These are phyloP conservation scores for Sarocladiaceae sp. DNA, from an alignment of 2,329 filamentous ascomycete species.

Conservation along the genomic window DNA sequence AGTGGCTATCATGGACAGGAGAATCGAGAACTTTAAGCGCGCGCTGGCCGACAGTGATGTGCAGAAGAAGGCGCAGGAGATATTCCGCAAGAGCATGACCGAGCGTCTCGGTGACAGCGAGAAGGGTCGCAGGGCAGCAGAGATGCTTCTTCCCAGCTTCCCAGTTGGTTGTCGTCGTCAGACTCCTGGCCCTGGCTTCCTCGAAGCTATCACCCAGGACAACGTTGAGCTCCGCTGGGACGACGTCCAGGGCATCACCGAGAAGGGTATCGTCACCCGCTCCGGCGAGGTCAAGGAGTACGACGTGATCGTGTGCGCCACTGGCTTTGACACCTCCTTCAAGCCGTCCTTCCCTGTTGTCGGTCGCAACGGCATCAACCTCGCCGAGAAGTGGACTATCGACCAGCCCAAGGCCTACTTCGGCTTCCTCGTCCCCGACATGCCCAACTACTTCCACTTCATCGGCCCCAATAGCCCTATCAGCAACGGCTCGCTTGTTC, in stretches of 20 bases:
- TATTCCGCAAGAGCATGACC: slow-evolving; percentile 10
- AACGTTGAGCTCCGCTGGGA: slow-evolving; percentile 41
- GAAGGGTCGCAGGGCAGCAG: slow-evolving; percentile 32
- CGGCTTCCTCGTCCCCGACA: slow-evolving; percentile 39
- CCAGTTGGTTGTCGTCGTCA: slow-evolving; percentile 40
- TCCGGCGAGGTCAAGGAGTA: slow-evolving; percentile 39
- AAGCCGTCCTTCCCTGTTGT: slow-evolving; percentile 41
- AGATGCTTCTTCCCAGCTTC: slow-evolving; percentile 39
- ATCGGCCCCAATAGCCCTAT: slow-evolving; percentile 33
- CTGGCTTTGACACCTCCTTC: slow-evolving; percentile 47
- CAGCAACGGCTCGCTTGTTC: slow-evolving; percentile 44
- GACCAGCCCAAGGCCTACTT: slow-evolving; percentile 42
- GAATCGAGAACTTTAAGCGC: slow-evolving; percentile 1
- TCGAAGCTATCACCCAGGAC: slow-evolving; percentile 34
- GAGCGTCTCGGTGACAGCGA: slow-evolving; percentile 8
- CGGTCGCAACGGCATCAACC: slow-evolving; percentile 36
- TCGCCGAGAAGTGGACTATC: slow-evolving; percentile 37
- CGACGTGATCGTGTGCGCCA: slow-evolving; percentile 49
- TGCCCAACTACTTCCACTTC: slow-evolving; percentile 38
- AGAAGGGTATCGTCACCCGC: slow-evolving; percentile 40
- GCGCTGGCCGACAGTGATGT: slow-evolving; percentile 3
- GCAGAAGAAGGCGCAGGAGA: slow-evolving; percentile 5
- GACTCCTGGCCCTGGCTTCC: slow-evolving; percentile 42
- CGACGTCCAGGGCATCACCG: slow-evolving; percentile 37
- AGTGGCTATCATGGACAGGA: background rate